Evolutionary conservation across 2,329 filamentous ascomycete genomes (phyloP), one percentile per base, ranked within the genome.

Genomic region (Aspergillus fructus): DNA sequence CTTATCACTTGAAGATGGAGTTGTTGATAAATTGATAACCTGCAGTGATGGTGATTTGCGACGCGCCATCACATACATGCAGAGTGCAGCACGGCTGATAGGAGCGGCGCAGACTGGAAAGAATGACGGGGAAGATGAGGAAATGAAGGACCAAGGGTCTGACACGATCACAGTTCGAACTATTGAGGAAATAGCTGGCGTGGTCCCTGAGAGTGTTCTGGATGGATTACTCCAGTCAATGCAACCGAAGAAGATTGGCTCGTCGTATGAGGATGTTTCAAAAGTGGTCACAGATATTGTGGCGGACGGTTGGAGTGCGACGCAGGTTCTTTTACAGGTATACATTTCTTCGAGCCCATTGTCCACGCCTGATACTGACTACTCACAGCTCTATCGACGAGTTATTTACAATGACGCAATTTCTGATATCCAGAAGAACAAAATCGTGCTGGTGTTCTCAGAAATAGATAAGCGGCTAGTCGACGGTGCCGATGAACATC

Each of bases 271-370:
- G 59, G 82, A 84, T 12, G 85, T 99, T 15, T 86, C 91, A 0
- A 86, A 86, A 63, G 87, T 91, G 5, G 89, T 97, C 5, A 90
- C 93, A 66, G 89, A 96, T 63, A 87, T 99, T 80, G 88, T 97
- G 47, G 93, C 93, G 0, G 94, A 97, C 76, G 94, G 94, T 8
- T 99, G 94, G 93, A 97, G 93, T 72, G 94, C 93, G 23, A 87
- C 88, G 6, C 94, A 97, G 75, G 85, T 97, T 24, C 83, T 97
- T 39, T 79, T 84, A 17, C 92, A 96, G 82, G 88, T 89, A 77
- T 74, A 78, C 68, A 49, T 40, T 47, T 46, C 39, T 39, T 42
- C 6, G 11, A 19, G 24, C 7, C 13, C 33, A 11, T 24, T 40
- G 15, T 50, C 41, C 42, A 17, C 8, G 13, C 3, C 41, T 51